phyloP scores from a whole-genome alignment of 2,329 filamentous ascomycete genomes.

The Curvularia verruculosa region DNA sequence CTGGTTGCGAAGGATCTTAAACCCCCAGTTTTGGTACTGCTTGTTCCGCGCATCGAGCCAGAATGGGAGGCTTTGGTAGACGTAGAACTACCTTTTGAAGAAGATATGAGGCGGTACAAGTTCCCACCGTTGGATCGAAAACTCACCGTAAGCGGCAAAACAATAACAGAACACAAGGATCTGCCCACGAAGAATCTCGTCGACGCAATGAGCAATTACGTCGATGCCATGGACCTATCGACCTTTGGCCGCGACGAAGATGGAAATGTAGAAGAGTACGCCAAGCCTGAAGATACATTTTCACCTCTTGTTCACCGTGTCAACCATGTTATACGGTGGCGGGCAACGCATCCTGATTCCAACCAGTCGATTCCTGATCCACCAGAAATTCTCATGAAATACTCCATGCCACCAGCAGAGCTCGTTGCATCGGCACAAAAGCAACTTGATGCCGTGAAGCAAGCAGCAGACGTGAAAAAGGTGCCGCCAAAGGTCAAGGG shows the following conservation, averaged over 20 bases:
- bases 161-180: conserved; percentile 80
- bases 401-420: conserved; percentile 72
- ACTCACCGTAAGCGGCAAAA: conserved; percentile 82
- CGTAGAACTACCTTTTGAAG: conserved; percentile 87
- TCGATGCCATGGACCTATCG: conserved; percentile 90
- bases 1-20: conserved; percentile 85
- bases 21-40: conserved; percentile 74
- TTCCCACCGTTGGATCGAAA: conserved; percentile 91
- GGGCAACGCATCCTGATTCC: conserved; percentile 77
- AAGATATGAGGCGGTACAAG: conserved; percentile 87
- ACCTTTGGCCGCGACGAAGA: conserved; percentile 74
- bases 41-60: conserved; percentile 79
- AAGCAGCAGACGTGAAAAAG: conserved; percentile 77
- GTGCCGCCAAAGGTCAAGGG: conserved; percentile 82
- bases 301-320: conserved; percentile 88
- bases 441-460: conserved; percentile 67
- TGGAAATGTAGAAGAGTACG: conserved; percentile 69
- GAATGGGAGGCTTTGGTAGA: conserved; percentile 88
- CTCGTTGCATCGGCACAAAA: conserved; percentile 65
- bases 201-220: conserved; percentile 85
- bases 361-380: conserved; percentile 61
- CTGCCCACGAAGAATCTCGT: conserved; percentile 77
- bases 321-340: conserved; percentile 81
- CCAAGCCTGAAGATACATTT: conserved; percentile 79
- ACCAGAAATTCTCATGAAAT: conserved; percentile 64